These are phyloP conservation scores for Epicoccum nigrum DNA, from an alignment of 2,329 filamentous ascomycete species.

Conservation along the genomic window DNA sequence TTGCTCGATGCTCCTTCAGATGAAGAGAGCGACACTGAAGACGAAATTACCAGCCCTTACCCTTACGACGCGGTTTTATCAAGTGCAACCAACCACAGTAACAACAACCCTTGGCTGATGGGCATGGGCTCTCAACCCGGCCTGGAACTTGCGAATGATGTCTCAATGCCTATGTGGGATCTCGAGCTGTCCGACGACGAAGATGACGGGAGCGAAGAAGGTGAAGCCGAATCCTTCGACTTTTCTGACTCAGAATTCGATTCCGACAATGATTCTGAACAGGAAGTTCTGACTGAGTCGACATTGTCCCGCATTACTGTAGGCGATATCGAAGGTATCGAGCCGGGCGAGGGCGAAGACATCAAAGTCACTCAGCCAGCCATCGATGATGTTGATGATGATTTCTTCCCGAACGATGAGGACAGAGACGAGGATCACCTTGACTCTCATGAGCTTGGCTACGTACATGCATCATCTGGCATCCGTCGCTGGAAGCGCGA, in stretches of 20 bases:
- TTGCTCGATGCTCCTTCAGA: constrained; percentile 76
- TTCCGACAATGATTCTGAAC: constrained; percentile 39
- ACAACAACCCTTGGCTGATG: constrained; percentile 43
- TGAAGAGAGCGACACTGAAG: constrained; percentile 55
- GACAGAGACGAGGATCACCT: constrained; percentile 80
- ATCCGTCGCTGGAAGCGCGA: constrained; percentile 76
- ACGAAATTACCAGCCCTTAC: constrained; percentile 39
- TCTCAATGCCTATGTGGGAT: constrained; percentile 41
- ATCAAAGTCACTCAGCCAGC: constrained; percentile 90
- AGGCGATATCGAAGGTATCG: constrained; percentile 79
- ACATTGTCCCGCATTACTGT: constrained; percentile 37
- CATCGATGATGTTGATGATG: constrained; percentile 81
- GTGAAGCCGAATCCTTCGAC: constrained; percentile 49
- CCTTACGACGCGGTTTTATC: constrained; percentile 49
- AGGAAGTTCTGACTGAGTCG: constrained; percentile 39
- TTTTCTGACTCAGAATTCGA: constrained; percentile 64
- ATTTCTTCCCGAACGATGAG: constrained; percentile 78
- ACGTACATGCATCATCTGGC: constrained; percentile 88
- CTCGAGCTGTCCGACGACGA: constrained; percentile 63
- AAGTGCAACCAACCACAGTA: constrained; percentile 44
- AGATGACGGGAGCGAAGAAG: constrained; percentile 51
- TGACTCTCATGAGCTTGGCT: constrained; percentile 78
- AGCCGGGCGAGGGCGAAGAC: constrained; percentile 74
- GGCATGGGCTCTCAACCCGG: constrained; percentile 46
- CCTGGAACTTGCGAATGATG: constrained; percentile 38